These are phyloP conservation scores for Magnaporthiopsis rhizophila DNA, from an alignment of 2,329 filamentous ascomycete species.

Conservation along the genomic window DNA sequence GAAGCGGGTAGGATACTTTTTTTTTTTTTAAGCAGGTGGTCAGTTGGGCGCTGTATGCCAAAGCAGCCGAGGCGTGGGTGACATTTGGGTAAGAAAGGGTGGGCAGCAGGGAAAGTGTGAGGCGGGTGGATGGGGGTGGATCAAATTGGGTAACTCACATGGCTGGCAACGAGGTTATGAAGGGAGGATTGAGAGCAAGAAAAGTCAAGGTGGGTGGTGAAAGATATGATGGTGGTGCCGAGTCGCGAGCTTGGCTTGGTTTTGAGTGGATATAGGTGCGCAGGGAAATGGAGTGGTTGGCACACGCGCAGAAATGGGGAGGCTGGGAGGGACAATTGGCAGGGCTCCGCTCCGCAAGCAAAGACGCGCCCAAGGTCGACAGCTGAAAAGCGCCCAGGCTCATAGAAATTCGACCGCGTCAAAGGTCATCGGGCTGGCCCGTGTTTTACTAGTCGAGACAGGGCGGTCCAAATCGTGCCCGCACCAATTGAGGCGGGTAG, in stretches of 20 bases:
- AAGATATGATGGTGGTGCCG: background rate
- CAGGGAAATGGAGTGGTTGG: background rate
- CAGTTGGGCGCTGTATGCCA: background rate
- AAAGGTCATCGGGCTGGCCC: background rate
- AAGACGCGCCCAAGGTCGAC: background rate
- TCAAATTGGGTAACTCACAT: background rate
- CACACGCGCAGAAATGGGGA: no score
- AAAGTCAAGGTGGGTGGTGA: background rate
- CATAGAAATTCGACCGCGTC: background rate
- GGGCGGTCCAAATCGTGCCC: background rate
- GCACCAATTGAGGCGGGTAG: background rate
- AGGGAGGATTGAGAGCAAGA: background rate
- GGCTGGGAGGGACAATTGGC: background rate
- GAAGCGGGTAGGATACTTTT: slow-evolving; percentile 1
- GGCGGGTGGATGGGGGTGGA: background rate
- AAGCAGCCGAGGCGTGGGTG: background rate
- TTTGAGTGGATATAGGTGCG: background rate
- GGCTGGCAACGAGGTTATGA: background rate
- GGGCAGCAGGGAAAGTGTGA: background rate
- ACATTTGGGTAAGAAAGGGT: background rate
- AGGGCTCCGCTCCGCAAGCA: background rate
- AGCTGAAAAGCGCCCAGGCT: background rate
- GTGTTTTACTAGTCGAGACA: background rate
- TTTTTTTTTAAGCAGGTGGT: background rate
- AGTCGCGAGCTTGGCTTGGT: background rate